Base-by-base conservation (phyloP, 2,329 filamentous ascomycete species). In the Escovopsis weberi region DNA sequence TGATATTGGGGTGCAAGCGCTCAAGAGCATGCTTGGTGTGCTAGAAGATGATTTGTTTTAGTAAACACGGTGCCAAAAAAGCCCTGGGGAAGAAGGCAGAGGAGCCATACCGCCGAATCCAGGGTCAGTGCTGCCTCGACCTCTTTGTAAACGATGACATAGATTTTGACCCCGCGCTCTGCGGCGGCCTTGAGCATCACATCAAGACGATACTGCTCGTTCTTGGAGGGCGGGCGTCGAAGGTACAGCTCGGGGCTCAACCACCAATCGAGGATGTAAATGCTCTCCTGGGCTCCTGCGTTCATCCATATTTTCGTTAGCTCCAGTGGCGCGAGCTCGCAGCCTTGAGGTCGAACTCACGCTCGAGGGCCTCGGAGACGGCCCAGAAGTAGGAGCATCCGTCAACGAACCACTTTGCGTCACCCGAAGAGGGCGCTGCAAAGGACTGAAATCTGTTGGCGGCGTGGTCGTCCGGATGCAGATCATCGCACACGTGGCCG, bases 181-280 rank as follows among this genome's bases (percentile, higher is more conserved):
- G 88, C 86, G 8, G 86, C 87, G 43, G 80, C 80, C 53, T 82
- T 73, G 39, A 94, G 74, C 78, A 94, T 80, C 40, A 78, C 75
- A 61, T 94, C 87, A 34, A 94, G 66, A 6, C 87, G 79, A 58
- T 93, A 94, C 52, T 82, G 70, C 59, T 93, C 80, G 61, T 93
- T 87, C 56, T 75, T 73, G 18, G 83, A 76, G 8, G 86, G 86
- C 2, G 88, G 87, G 23, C 87, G 75, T 50, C 87, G 77, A 32
- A 95, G 72, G 57, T 91, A 94, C 26, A 95, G 67, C 62, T 94
- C 88, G 1, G 88, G 86, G 43, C 80, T 87, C 49, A 94, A 62
- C 86, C 87, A 94, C 86, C 82, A 91, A 57, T 89, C 85, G 37
- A 94, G 66, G 49, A 94, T 93, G 72, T 82, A 88, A 51, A 94